Base-by-base conservation (phyloP, 2,329 filamentous ascomycete genomes). In the Dactylonectria macrodidyma region DNA sequence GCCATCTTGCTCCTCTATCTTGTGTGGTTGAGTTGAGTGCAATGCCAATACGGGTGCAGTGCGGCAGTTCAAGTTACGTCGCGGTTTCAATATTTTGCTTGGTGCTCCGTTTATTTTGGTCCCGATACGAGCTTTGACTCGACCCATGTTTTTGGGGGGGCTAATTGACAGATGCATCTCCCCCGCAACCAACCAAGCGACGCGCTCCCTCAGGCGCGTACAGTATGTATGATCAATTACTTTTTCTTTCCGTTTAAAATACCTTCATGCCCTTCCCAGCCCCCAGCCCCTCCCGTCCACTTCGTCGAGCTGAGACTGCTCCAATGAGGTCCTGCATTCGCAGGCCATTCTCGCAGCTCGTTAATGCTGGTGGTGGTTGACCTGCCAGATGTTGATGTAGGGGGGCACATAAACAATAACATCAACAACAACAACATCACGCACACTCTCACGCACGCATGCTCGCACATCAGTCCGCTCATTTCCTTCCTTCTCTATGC, bases 101-200 rank as follows among this genome's bases (percentile, higher is more conserved):
- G 52, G 52, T 62, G 62, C 56, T 60, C 67, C 56, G 52, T 66
- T 67, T 70, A 68, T 71, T 69, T 64, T 71, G 52, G 55, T 64
- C 57, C 52, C 65, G 59, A 73, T 70, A 68, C 63, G 65, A 71
- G 62, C 66, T 64, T 64, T 65, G 60, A 54, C 69, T 71, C 58
- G 65, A 70, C 68, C 69, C 67, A 73, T 75, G 52, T 55, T 61
- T 48, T 47, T 63, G 62, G 69, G 58, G 57, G 73, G 71, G 69
- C 62, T 62, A 51, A 58, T 46, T 64, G 66, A 65, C 66, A 67
- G 66, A 62, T 65, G 58, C 65, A 70, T 71, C 70, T 65, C 68
- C 73, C 73, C 74, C 73, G 68, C 72, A 76, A 73, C 57, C 61
- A 44, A 59, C 48, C 57, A 58, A 69, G 38, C 52, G 66, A 76